Evolutionary conservation across 352 stramenopile species (phyloP), one percentile per base, ranked within the genome.

Genomic region (Globisporangium parvum): DNA sequence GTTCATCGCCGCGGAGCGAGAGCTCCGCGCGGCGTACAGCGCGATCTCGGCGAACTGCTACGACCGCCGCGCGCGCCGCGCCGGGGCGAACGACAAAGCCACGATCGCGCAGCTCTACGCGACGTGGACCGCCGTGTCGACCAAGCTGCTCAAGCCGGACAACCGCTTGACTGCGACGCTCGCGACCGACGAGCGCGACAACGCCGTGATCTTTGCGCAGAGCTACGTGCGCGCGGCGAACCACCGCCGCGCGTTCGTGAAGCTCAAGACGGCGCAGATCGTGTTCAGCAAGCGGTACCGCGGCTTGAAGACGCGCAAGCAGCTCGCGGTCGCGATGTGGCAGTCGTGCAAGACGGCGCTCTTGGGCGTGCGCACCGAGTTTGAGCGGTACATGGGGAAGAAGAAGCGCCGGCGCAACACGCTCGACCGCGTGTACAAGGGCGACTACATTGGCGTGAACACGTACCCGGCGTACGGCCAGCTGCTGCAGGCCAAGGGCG

Each of bases 381-480:
- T 93, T 47, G 83, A 93, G 71, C 79, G 80, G 21, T 93, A 86
- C 60, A 59, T 89, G 39, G 79, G 80, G 59, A 81, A 91, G 75
- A 93, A 93, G 67, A 91, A 91, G 70, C 83, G 83, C 54, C 80
- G 83, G 51, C 80, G 83, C 55, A 73, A 91, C 67, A 82, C 83
- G 48, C 66, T 93, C 3, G 83, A 93, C 58, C 80, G 79, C 46
- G 48, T 60, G 37, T 93, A 91, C 69, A 61, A 78, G 60, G 80
- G 71, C 26, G 83, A 93, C 57, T 93, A 93, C 69, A 86, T 93
- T 46, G 77, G 80, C 41, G 60, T 87, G 24, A 87, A 82, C 63
- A 80, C 77, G 62, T 89, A 78, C 51, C 67, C 77, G 35, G 78
- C 71, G 26, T 87, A 91, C 50, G 65, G 64, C 20, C 64, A 63